phyloP scores from a whole-genome alignment of 495 filamentous ascomycete species.

The Aspergillus funiculosus region DNA sequence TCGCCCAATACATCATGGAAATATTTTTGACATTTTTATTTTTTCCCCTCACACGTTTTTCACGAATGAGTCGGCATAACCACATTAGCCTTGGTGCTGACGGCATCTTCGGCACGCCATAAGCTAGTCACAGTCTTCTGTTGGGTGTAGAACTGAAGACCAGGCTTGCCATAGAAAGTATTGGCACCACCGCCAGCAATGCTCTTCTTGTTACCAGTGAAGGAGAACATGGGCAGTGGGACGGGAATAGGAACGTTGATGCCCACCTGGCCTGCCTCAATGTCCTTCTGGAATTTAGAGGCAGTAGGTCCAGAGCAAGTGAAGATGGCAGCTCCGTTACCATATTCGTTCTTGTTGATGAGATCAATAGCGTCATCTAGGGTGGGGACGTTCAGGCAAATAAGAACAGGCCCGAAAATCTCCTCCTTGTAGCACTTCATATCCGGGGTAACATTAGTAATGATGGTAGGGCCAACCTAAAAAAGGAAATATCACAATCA shows the following conservation, averaged over 20 bases:
- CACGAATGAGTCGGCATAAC: conserved; percentile 85
- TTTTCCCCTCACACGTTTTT: neutral
- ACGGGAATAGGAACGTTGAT: conserved; percentile 74
- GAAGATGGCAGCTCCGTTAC: conserved; percentile 66
- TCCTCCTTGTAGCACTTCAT: conserved; percentile 97
- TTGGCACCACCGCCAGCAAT: conserved; percentile 89
- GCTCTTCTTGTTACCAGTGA: conserved; percentile 97
- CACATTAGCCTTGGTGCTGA: conserved; percentile 70
- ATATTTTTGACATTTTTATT: conserved; percentile 6
- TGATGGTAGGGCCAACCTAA: conserved; percentile 82
- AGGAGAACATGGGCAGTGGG: conserved; percentile 91
- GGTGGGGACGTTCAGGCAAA: conserved; percentile 40
- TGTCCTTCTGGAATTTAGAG: conserved; percentile 57
- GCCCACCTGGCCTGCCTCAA: conserved; percentile 53
- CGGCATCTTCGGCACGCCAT: conserved; percentile 81
- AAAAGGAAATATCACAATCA: too few relatives aligned
- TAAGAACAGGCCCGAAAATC: conserved; percentile 86
- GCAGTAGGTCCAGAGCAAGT: conserved; percentile 58
- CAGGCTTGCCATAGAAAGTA: conserved; percentile 92
- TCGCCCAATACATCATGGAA: neutral
- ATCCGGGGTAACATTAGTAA: conserved; percentile 80
- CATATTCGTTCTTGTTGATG: conserved; percentile 66
- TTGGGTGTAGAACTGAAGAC: conserved; percentile 92
- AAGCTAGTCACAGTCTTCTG: conserved; percentile 93
- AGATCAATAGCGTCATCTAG: conserved; percentile 69